These are phyloP conservation scores for Penicillium palitans DNA, from an alignment of 2,329 filamentous ascomycete genomes.

Conservation along the genomic window DNA sequence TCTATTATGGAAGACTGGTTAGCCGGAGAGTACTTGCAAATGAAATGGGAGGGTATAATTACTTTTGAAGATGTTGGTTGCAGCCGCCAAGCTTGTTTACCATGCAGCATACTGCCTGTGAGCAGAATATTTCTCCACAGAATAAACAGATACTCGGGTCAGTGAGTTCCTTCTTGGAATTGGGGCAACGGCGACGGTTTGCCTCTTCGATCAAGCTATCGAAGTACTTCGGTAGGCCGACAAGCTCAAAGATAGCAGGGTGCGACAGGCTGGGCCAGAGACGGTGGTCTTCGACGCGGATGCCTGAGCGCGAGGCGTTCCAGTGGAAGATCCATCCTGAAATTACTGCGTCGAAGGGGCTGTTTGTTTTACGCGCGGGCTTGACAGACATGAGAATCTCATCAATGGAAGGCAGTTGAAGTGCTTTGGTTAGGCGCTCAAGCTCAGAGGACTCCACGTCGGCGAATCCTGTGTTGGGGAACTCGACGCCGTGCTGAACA, in stretches of 20 bases:
- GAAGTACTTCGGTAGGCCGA: conserved; percentile 88
- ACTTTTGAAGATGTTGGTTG: conserved; percentile 87
- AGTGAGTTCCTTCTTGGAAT: conserved; percentile 83
- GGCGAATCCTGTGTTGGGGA: conserved; percentile 67
- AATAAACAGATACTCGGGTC: conserved; percentile 92
- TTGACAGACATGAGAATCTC: conserved; percentile 68
- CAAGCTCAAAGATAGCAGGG: conserved; percentile 88
- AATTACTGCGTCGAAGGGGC: conserved; percentile 53
- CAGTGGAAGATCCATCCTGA: conserved; percentile 69
- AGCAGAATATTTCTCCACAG: conserved; percentile 96
- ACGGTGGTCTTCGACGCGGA: conserved; percentile 35
- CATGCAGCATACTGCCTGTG: conserved; percentile 88
- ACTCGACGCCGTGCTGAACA: conserved; percentile 84
- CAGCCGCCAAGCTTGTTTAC: conserved; percentile 73
- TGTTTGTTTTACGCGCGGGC: conserved; percentile 40
- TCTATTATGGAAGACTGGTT: conserved; percentile 48
- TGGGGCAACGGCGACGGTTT: conserved; percentile 78
- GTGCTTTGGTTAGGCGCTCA: conserved; percentile 71
- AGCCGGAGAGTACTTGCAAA: conserved; percentile 3
- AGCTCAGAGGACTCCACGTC: conserved; percentile 72
- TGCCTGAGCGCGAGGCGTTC: conserved; percentile 36
- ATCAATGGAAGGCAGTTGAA: conserved; percentile 75
- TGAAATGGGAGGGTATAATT: conserved; percentile 38
- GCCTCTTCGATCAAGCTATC: conserved; percentile 91
- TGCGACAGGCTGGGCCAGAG: conserved; percentile 63